Conservation (phyloP, 306 rosid species). For the Cyclanthera cordifolia region DNA sequence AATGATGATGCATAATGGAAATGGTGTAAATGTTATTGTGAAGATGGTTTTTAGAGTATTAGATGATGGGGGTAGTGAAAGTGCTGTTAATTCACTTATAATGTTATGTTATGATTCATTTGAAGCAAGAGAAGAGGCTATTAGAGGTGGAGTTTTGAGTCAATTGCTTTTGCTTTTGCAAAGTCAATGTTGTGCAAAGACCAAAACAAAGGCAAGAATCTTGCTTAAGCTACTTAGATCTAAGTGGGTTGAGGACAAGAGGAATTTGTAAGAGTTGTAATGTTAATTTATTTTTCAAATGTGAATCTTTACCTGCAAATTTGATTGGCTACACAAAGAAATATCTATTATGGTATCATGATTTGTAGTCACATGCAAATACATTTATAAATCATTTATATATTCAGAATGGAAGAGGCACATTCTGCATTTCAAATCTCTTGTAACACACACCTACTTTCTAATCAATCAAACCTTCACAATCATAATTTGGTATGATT, state of each 20-base stretch:
- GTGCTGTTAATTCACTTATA: slow-evolving; percentile 48
- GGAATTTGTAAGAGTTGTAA: slow-evolving; percentile 14
- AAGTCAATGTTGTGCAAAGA: slow-evolving; percentile 45
- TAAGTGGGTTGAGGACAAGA: slow-evolving; percentile 41
- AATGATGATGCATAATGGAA: slow-evolving; percentile 26
- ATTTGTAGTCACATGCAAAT: slow-evolving; percentile 12
- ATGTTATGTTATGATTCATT: slow-evolving; percentile 33
- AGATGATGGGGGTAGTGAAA: slow-evolving; percentile 56
- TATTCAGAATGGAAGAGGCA: slow-evolving; percentile 1
- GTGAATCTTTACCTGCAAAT: slow-evolving; percentile 3
- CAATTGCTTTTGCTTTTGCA: slow-evolving; percentile 64
- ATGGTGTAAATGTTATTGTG: slow-evolving; percentile 37
- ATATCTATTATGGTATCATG: neutral
- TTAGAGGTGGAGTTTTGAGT: slow-evolving; percentile 46
- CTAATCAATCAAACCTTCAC: slow-evolving; percentile 2
- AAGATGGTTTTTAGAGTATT: slow-evolving; percentile 60
- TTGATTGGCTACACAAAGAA: neutral
- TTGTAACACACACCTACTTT: neutral
- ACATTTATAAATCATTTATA: neutral
- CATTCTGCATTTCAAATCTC: neutral
- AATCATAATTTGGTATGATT: slow-evolving; percentile 1
- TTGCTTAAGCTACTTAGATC: slow-evolving; percentile 69
- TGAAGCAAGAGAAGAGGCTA: slow-evolving; percentile 54
- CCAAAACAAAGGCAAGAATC: slow-evolving; percentile 64
- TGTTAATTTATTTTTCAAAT: neutral